Percentiles rank a stretch among this genome's conserved stretches.
phyloP scores from a whole-genome alignment of 352 stramenopile genomes.

The Halophytophthora polymorphica region DNA sequence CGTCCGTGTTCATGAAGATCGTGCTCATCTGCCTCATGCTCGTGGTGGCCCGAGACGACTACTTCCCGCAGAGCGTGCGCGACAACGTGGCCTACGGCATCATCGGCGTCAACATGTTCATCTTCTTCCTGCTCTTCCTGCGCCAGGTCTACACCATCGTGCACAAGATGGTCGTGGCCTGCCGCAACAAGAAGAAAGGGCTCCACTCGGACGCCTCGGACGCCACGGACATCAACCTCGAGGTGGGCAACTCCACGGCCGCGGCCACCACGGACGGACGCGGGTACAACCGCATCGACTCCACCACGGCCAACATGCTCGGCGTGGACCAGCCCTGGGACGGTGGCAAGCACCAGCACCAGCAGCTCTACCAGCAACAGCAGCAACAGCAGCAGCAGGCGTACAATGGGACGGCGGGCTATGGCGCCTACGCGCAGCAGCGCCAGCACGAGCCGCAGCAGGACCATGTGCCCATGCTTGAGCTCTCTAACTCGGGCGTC shows the following conservation, averaged over 20 bases:
- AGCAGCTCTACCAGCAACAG: conserved; percentile 8
- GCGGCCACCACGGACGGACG: conserved; percentile 11
- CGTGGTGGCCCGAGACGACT: conserved; percentile 71
- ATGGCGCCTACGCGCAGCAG: conserved; percentile 9
- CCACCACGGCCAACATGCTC: conserved; percentile 14
- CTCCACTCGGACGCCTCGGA: conserved; percentile 19
- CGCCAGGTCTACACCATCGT: conserved; percentile 78
- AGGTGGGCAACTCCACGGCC: conserved; percentile 34
- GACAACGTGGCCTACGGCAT: conserved; percentile 86
- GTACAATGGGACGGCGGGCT: conserved; percentile 12
- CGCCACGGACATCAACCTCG: conserved; percentile 50
- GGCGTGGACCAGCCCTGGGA: conserved; percentile 15
- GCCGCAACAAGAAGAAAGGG: conserved; percentile 45
- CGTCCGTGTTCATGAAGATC: conserved; percentile 79
- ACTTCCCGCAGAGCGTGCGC: conserved; percentile 74
- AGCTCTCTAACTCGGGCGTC: conserved; percentile 7
- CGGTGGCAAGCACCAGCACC: conserved; percentile 20
- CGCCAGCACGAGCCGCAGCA: conserved; percentile 26
- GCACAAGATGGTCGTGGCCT: conserved; percentile 55
- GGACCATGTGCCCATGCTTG: conserved; percentile 16
- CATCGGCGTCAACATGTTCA: conserved; percentile 81
- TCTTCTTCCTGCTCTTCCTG: conserved; percentile 79
- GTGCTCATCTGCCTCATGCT: conserved; percentile 81
- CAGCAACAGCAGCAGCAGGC: conserved; percentile 20
- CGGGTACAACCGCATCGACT: conserved; percentile 27